These are phyloP conservation scores for Trichophyton mentagrophytes DNA, from an alignment of 2,329 filamentous ascomycete species.

Conservation along the genomic window DNA sequence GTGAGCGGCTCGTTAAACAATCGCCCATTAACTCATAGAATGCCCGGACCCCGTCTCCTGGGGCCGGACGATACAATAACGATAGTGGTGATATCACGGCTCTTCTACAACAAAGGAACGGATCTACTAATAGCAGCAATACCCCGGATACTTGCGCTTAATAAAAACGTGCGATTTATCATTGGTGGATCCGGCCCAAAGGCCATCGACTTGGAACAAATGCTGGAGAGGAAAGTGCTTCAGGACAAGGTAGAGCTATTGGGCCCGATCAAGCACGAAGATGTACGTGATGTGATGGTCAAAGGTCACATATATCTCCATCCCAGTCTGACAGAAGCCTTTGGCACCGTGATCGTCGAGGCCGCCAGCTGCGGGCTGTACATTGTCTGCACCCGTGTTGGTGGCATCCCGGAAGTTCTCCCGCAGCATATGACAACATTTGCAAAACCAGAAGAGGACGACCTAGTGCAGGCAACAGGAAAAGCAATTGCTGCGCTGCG, in stretches of 20 bases:
- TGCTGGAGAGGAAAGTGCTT: constrained; percentile 87
- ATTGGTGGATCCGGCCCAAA: constrained; percentile 94
- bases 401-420: constrained; percentile 90
- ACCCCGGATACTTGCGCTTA: constrained; percentile 73
- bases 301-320: constrained; percentile 93
- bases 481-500: constrained; percentile 78
- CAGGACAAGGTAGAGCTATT: constrained; percentile 90
- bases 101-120: constrained; percentile 98
- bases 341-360: constrained; percentile 95
- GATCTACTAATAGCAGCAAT: constrained; percentile 95
- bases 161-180: constrained; percentile 91
- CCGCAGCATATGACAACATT: constrained; percentile 96
- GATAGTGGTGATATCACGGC: constrained; percentile 89
- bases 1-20: constrained; percentile 14
- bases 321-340: constrained; percentile 88
- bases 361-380: constrained; percentile 92
- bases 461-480: constrained; percentile 78
- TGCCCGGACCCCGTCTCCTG: constrained; percentile 48
- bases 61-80: constrained; percentile 80
- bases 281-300: constrained; percentile 95
- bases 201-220: constrained; percentile 94
- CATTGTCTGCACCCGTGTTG: constrained; percentile 91
- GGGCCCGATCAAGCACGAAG: constrained; percentile 84
- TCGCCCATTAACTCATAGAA: constrained; percentile 19
- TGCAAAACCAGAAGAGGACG: constrained; percentile 91